phyloP scores from a whole-genome alignment of 345 rosid genomes.

The Ceriops zippeliana region DNA sequence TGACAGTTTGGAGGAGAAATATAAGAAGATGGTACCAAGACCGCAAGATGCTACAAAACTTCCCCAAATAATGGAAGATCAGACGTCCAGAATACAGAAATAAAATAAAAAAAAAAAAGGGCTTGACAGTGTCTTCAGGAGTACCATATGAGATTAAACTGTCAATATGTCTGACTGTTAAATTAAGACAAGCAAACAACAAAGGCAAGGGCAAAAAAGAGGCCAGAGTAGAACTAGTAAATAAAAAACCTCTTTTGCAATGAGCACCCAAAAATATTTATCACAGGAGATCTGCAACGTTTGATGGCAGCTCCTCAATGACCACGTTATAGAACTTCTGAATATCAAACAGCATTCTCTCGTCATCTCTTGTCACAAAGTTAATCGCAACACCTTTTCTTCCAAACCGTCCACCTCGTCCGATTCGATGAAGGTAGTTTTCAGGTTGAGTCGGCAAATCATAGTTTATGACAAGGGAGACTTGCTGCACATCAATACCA shows the following conservation, averaged over 20 bases:
- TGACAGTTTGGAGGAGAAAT: neutral
- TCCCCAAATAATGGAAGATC: conserved; percentile 12
- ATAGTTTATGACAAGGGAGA: conserved; percentile 49
- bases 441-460: conserved; percentile 54
- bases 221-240: conserved; percentile 29
- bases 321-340: conserved; percentile 33
- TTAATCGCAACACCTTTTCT: conserved; percentile 53
- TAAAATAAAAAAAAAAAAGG: neutral
- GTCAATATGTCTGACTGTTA: conserved; percentile 32
- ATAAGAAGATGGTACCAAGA: neutral
- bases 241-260: conserved; percentile 29
- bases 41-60: conserved; percentile 7
- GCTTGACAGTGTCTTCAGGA: conserved; percentile 15
- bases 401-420: conserved; percentile 50
- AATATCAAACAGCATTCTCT: conserved; percentile 45
- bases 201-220: conserved; percentile 1
- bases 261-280: conserved; percentile 26
- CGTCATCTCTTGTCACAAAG: conserved; percentile 41
- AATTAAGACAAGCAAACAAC: conserved; percentile 22
- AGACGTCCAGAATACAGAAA: neutral
- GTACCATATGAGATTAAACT: conserved; percentile 35
- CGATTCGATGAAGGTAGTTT: conserved; percentile 53
- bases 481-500: conserved; percentile 54
- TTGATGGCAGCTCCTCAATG: conserved; percentile 47
- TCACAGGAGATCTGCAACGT: conserved; percentile 52